Evolutionary conservation across 2,329 filamentous ascomycete genomes (phyloP).

Genomic region (Parasarocladium wereldwijsianum): DNA sequence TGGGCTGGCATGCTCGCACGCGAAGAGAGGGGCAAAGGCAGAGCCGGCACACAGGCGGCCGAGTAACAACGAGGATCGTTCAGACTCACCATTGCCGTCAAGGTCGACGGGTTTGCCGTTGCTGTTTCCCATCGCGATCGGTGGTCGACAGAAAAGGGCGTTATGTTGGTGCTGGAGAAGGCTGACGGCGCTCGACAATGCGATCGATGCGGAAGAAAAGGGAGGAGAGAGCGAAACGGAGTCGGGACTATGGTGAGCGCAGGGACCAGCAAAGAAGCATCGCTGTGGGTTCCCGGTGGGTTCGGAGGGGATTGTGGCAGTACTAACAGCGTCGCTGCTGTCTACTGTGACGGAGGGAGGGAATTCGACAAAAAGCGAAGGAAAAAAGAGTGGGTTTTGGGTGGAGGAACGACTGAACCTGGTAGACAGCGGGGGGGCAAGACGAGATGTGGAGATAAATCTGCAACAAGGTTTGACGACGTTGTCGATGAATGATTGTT

Average conservation of each 20-base stretch:
- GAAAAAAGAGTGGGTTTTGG: too few relatives aligned
- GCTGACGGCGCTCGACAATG: not conserved
- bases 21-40: constrained; percentile 6
- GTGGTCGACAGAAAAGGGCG: constrained; percentile 12
- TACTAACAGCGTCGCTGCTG: too few relatives aligned
- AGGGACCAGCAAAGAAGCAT: constrained; percentile 4
- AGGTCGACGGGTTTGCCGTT: constrained; percentile 88
- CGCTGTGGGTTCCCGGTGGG: constrained; percentile 3
- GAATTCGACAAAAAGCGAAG: too few relatives aligned
- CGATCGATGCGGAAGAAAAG: constrained; percentile 4
- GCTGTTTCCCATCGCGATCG: constrained; percentile 79
- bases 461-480: too few relatives aligned
- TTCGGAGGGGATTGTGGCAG: too few relatives aligned
- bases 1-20: too few relatives aligned
- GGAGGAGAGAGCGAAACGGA: constrained; percentile 1
- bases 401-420: too few relatives aligned
- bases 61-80: not conserved
- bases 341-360: too few relatives aligned
- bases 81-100: constrained; percentile 70
- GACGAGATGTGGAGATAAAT: too few relatives aligned
- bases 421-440: too few relatives aligned
- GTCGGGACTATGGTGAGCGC: constrained; percentile 4
- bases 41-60: not conserved
- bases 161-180: constrained; percentile 7
- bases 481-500: too few relatives aligned